Evolutionary conservation across 2,329 filamentous ascomycete genomes (phyloP).

Genomic region (Arthrobotrys pseudoclavata): DNA sequence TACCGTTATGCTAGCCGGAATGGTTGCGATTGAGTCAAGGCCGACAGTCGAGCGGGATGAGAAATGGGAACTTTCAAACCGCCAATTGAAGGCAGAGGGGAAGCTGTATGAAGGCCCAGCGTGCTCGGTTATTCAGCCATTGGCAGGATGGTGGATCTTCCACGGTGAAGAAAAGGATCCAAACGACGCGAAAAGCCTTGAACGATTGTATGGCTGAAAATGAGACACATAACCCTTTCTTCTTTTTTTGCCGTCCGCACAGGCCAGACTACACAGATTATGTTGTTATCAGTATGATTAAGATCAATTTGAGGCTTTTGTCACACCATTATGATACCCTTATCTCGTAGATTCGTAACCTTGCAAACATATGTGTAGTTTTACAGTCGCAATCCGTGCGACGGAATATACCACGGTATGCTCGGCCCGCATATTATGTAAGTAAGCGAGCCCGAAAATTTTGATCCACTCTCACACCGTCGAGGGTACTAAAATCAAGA

Average conservation of each 20-base stretch:
- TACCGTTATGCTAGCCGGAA: conserved; percentile 64
- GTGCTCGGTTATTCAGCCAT: conserved; percentile 45
- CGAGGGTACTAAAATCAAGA: neutral
- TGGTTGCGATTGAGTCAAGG: conserved; percentile 61
- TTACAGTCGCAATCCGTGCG: neutral
- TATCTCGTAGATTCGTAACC: neutral
- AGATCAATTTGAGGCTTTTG: neutral
- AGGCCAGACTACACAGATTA: neutral
- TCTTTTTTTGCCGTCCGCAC: neutral
- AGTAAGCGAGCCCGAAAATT: neutral
- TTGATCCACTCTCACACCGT: conserved; percentile 15
- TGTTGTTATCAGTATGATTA: neutral
- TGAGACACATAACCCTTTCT: neutral
- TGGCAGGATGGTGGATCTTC: conserved; percentile 52
- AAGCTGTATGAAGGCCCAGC: conserved; percentile 26
- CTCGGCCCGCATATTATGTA: neutral
- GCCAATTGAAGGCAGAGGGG: conserved; percentile 26
- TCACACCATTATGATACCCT: neutral
- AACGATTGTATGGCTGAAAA: neutral
- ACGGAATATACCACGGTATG: conserved; percentile 2
- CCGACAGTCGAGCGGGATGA: conserved; percentile 48
- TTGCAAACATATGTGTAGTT: neutral
- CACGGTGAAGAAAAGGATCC: conserved; percentile 16
- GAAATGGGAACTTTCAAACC: conserved; percentile 45
- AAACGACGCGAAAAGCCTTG: neutral